Evolutionary conservation across 495 filamentous ascomycete species (phyloP), one percentile per base, ranked within the genome.

Genomic region (Bombardia bombarda): DNA sequence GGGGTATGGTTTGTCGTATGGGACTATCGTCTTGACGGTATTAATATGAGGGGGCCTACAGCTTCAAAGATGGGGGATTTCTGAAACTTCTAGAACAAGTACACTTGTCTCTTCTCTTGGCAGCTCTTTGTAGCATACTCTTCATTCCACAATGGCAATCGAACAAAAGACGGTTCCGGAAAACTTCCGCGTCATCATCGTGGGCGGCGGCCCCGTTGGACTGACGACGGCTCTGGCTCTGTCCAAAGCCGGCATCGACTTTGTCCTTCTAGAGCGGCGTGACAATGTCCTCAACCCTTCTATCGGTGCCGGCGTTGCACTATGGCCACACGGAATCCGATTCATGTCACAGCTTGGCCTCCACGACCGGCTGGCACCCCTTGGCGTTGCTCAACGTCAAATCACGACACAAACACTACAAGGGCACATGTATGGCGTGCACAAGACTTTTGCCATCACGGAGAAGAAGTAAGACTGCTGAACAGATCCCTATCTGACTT

Each of bases 131-230:
- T n/a, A n/a, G n/a, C n/a, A n/a, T n/a, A n/a, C n/a, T n/a, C n/a
- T n/a, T n/a, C n/a, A n/a, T n/a, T n/a, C n/a, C n/a, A n/a, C n/a
- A n/a, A n/a, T n/a, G n/a, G n/a, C n/a, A 26, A 26, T 26, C 24
- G 6, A 6, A 26, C 24, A 6, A 10, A 8, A 28, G 26, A 28
- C 26, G 6, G 13, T 28, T 8, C 2, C 34, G 9, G 34, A 37
- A 8, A 22, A 17, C 19, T 72, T 77, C 55, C 66, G 62, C 24
- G 72, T 71, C 17, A 58, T 80, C 24, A 69, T 80, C 32, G 70
- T 70, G 5, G 75, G 75, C n/a, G 75, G 70, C 4, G 66, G 66
- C 3, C 60, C 77, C 3, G 56, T 67, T 3, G 71, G 70, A 0
- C 52, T 80, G 2, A 69, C 68, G 1, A 47, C 74, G 2, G 71